A percentile compares a stretch with the other conserved stretches of the same genome.
Conservation (phyloP, 805 yeast genomes). For the Candida morakotiae region DNA sequence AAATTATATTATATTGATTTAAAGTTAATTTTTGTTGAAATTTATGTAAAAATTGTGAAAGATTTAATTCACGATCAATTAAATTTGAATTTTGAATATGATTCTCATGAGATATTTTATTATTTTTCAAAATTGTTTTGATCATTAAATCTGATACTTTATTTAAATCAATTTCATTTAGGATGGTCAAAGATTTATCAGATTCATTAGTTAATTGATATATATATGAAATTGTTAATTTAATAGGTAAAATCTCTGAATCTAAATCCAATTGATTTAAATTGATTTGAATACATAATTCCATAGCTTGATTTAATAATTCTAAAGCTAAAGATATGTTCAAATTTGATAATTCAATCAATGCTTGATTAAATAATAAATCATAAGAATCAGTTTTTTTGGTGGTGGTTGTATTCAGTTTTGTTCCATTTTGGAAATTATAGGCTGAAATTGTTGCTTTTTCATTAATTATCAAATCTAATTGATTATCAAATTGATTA, state of each 20-base stretch:
- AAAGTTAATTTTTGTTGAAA: slow-evolving; percentile 23
- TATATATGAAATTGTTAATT: slow-evolving; percentile 56
- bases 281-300: slow-evolving; percentile 37
- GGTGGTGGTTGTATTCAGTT: not conserved
- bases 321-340: slow-evolving; percentile 37
- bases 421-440: slow-evolving; percentile 14
- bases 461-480: slow-evolving; percentile 61
- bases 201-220: slow-evolving; percentile 32
- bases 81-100: slow-evolving; percentile 24
- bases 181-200: slow-evolving; percentile 30
- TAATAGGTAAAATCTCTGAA: slow-evolving; percentile 56
- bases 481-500: slow-evolving; percentile 37
- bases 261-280: slow-evolving; percentile 43
- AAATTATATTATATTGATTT: slow-evolving; percentile 38
- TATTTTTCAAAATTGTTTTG: slow-evolving; percentile 42
- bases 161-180: slow-evolving; percentile 28
- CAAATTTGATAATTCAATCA: slow-evolving; percentile 42
- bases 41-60: slow-evolving; percentile 30
- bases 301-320: slow-evolving; percentile 43
- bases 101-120: slow-evolving; percentile 29
- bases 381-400: slow-evolving; percentile 39
- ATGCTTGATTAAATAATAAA: slow-evolving; percentile 54
- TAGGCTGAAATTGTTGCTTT: slow-evolving; percentile 61
- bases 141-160: slow-evolving; percentile 35
- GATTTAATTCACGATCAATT: slow-evolving; percentile 31